Conservation (phyloP, 805 yeast species). For the Candida pini region DNA sequence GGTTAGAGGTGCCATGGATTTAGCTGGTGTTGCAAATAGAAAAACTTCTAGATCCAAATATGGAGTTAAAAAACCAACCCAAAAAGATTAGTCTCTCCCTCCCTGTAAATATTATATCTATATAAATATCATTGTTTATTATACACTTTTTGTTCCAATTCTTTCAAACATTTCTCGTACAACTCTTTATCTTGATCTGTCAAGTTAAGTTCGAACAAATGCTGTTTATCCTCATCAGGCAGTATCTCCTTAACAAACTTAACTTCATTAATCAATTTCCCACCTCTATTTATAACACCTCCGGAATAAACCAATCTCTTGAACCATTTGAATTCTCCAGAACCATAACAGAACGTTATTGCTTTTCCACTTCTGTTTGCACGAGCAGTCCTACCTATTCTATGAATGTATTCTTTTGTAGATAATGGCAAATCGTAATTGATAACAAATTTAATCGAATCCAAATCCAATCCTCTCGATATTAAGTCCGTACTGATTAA, state of each 20-base stretch:
- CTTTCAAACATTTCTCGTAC: conserved; percentile 41
- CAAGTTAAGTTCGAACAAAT: conserved; percentile 24
- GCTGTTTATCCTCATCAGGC: not conserved
- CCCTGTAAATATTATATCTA: conserved; percentile 9
- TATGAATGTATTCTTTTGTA: conserved; percentile 86
- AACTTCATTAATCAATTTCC: conserved; percentile 29
- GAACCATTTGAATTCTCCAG: conserved; percentile 70
- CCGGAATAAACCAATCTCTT: conserved; percentile 39
- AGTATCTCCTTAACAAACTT: conserved; percentile 21
- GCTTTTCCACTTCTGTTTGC: conserved; percentile 80
- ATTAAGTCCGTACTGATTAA: conserved; percentile 83
- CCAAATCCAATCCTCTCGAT: conserved; percentile 91
- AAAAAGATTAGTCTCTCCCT: conserved; percentile 26
- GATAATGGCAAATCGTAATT: conserved; percentile 90
- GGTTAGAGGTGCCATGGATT: conserved; percentile 88
- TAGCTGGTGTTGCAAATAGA: conserved; percentile 93
- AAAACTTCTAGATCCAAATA: conserved; percentile 85
- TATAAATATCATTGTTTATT: conserved; percentile 5
- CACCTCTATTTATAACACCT: conserved; percentile 47
- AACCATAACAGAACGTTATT: conserved; percentile 65
- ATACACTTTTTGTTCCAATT: conserved; percentile 38
- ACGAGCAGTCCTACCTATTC: conserved; percentile 97
- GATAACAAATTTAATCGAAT: conserved; percentile 63
- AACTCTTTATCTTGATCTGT: conserved; percentile 31
- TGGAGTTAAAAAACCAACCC: conserved; percentile 82